These are phyloP conservation scores for Mortierella sp. DNA, from an alignment of 371 early-diverging fungal species.

Conservation along the genomic window DNA sequence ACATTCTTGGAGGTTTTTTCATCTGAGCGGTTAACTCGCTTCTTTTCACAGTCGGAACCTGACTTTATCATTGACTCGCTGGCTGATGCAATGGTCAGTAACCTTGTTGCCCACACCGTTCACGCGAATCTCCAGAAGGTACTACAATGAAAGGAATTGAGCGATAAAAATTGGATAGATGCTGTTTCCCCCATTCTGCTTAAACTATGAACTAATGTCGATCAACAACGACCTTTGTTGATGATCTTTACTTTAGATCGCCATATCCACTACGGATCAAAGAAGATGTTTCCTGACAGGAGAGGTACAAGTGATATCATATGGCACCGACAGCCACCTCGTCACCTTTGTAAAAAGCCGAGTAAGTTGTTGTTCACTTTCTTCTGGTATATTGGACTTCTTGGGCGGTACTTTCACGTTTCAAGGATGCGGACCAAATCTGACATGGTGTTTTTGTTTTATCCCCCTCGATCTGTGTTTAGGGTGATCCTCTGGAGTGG, in stretches of 20 bases:
- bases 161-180: background rate
- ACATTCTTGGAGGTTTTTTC: constrained; percentile 65
- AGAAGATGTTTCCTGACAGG: constrained; percentile 73
- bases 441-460: background rate
- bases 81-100: constrained; percentile 56
- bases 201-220: background rate
- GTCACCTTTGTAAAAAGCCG: constrained; percentile 68
- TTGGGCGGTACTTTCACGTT: background rate
- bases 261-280: constrained; percentile 71
- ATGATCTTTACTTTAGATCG: constrained; percentile 47
- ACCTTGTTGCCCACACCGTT: constrained; percentile 67
- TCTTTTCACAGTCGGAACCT: constrained; percentile 58
- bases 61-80: constrained; percentile 57
- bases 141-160: background rate
- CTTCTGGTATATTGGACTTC: background rate
- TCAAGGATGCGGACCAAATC: constrained; percentile 15
- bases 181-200: background rate
- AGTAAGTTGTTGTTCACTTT: constrained; percentile 29
- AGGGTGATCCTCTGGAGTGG: constrained; percentile 69
- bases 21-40: constrained; percentile 67
- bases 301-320: constrained; percentile 64
- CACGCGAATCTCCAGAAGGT: constrained; percentile 60
- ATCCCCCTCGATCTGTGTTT: background rate
- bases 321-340: constrained; percentile 54
- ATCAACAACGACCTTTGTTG: background rate